Conservation (phyloP, 2,329 filamentous ascomycete species). For the Sclerotinia nivalis region DNA sequence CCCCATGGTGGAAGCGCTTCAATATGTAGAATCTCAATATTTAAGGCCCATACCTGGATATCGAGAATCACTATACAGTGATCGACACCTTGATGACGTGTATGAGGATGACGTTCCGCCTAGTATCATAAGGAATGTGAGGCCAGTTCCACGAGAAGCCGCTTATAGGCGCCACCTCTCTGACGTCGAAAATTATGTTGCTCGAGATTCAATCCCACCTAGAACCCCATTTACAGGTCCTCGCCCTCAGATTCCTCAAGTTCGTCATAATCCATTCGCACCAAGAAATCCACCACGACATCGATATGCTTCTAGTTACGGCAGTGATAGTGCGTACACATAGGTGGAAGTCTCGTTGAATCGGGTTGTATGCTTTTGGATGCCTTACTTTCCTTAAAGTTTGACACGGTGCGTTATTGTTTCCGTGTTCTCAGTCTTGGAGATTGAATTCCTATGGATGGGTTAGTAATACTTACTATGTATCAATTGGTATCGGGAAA, state of each 20-base stretch:
- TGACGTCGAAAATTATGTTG: constrained; percentile 14
- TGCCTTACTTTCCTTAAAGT: background rate
- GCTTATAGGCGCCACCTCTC: constrained; percentile 13
- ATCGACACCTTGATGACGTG: constrained; percentile 2
- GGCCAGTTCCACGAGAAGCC: constrained; percentile 16
- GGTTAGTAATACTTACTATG: background rate
- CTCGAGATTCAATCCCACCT: background rate
- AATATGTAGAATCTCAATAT: constrained; percentile 14
- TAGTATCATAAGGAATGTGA: background rate
- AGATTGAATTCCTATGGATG: background rate
- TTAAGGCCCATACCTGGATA: constrained; percentile 22
- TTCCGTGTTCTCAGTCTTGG: background rate
- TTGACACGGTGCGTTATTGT: background rate
- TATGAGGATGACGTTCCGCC: constrained; percentile 10
- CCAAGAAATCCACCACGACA: constrained; percentile 14
- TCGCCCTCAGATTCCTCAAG: constrained; percentile 18
- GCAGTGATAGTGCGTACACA: constrained; percentile 6
- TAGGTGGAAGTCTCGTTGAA: background rate
- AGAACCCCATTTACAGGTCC: constrained; percentile 20
- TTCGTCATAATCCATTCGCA: constrained; percentile 12
- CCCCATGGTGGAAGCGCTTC: constrained; percentile 13
- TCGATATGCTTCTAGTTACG: constrained; percentile 21
- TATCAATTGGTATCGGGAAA: background rate
- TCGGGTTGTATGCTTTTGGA: background rate
- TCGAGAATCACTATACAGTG: constrained; percentile 4